These are phyloP conservation scores for Talaromyces nanjingensis DNA, from an alignment of 495 filamentous ascomycete species.

Conservation along the genomic window DNA sequence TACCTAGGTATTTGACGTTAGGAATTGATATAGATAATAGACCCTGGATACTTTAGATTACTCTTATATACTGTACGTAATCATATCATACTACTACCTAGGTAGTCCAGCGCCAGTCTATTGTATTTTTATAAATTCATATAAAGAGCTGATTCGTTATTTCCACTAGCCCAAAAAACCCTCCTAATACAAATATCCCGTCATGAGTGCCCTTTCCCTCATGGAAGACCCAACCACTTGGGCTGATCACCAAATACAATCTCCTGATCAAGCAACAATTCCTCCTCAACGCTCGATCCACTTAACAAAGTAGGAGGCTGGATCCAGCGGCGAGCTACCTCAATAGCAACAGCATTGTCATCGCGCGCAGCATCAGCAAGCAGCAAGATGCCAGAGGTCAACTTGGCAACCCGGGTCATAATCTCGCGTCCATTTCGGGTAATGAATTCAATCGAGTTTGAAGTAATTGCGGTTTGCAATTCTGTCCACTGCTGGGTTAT, in stretches of 20 bases:
- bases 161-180: background rate
- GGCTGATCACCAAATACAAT: constrained; percentile 6
- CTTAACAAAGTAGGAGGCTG: background rate
- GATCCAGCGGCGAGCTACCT: constrained; percentile 11
- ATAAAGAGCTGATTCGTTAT: background rate
- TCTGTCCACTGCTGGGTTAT: background rate
- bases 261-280: background rate
- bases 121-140: no score
- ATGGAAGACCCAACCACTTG: background rate
- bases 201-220: background rate
- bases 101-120: background rate
- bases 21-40: background rate
- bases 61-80: background rate
- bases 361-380: constrained; percentile 11
- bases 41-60: background rate
- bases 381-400: constrained; percentile 9
- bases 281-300: background rate
- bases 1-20: background rate
- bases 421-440: constrained; percentile 3
- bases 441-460: background rate
- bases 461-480: background rate
- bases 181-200: background rate
- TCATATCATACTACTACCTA: background rate
- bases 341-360: constrained; percentile 7
- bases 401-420: constrained; percentile 8